Evolutionary conservation across 2,329 filamentous ascomycete genomes (phyloP).

Genomic region (Triangularia setosa): DNA sequence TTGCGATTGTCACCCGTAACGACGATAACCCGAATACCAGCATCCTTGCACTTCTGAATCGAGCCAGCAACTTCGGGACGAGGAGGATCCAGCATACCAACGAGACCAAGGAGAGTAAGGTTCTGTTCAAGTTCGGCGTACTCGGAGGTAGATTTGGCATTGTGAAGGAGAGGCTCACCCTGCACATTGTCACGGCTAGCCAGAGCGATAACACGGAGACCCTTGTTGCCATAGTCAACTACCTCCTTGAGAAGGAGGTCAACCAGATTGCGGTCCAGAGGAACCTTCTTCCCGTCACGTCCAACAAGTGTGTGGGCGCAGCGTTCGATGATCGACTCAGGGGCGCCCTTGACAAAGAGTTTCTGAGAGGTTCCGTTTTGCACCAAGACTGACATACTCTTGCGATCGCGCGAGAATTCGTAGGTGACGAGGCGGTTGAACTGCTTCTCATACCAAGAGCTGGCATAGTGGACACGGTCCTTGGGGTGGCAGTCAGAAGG

Average conservation of each 20-base stretch:
- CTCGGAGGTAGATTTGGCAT: slow-evolving; percentile 76
- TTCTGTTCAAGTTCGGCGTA: slow-evolving; percentile 87
- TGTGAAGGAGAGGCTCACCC: slow-evolving; percentile 64
- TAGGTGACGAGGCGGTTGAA: slow-evolving; percentile 78
- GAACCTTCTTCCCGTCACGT: slow-evolving; percentile 70
- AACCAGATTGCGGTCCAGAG: slow-evolving; percentile 65
- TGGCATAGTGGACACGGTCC: slow-evolving; percentile 74
- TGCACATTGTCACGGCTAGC: slow-evolving; percentile 76
- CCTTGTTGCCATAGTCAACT: slow-evolving; percentile 83
- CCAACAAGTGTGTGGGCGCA: slow-evolving; percentile 81
- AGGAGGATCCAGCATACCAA: slow-evolving; percentile 95
- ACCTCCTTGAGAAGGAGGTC: slow-evolving; percentile 74
- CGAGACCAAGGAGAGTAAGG: slow-evolving; percentile 88
- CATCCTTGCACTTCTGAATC: slow-evolving; percentile 83
- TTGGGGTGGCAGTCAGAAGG: slow-evolving; percentile 47
- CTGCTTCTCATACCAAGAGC: slow-evolving; percentile 75
- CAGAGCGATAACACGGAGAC: slow-evolving; percentile 90
- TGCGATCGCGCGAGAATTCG: slow-evolving; percentile 95
- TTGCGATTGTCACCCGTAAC: slow-evolving; percentile 98
- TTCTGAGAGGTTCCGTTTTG: slow-evolving; percentile 66
- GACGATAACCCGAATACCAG: slow-evolving; percentile 93
- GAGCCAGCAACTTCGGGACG: slow-evolving; percentile 84
- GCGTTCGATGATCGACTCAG: slow-evolving; percentile 88
- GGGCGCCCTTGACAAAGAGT: slow-evolving; percentile 92
- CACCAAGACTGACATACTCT: slow-evolving; percentile 98